Percentiles rank a stretch among this genome's conserved stretches.
These are phyloP conservation scores for Zymoseptoria tritici DNA, from an alignment of 2,329 filamentous ascomycete genomes.

Conservation along the genomic window DNA sequence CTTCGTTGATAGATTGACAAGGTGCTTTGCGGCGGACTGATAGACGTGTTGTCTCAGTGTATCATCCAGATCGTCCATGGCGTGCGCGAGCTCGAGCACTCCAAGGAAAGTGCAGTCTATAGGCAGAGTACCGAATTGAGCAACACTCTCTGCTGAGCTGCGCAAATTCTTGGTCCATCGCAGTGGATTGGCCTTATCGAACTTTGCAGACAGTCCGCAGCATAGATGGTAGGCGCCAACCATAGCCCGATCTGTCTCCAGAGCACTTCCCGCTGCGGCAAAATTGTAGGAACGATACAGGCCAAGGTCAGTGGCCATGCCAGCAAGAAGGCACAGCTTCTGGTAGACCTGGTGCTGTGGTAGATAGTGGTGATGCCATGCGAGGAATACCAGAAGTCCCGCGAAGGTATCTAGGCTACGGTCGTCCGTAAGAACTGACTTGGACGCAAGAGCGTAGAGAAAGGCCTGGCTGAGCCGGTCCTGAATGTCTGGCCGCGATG, in stretches of 20 bases:
- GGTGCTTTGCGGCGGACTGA: slow-evolving; percentile 4
- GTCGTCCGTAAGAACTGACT: slow-evolving; percentile 19
- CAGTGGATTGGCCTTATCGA: slow-evolving; percentile 20
- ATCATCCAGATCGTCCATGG: slow-evolving; percentile 18
- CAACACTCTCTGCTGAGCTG: slow-evolving; percentile 11
- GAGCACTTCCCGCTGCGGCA: slow-evolving; percentile 9
- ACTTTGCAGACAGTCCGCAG: slow-evolving; percentile 15
- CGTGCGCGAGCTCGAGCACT: slow-evolving; percentile 14
- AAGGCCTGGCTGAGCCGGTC: slow-evolving; percentile 20
- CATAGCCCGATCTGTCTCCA: slow-evolving; percentile 19
- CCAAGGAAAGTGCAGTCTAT: slow-evolving; percentile 11
- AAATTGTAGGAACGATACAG: slow-evolving; percentile 11
- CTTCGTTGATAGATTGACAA: slow-evolving; percentile 14
- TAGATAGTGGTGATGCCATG: slow-evolving; percentile 23
- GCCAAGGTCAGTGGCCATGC: slow-evolving; percentile 24
- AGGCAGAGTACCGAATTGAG: slow-evolving; percentile 7
- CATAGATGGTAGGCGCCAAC: slow-evolving; percentile 25
- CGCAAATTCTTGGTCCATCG: slow-evolving; percentile 21
- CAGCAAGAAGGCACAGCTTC: slow-evolving; percentile 20
- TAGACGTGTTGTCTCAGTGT: slow-evolving; percentile 5
- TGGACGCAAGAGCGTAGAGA: slow-evolving; percentile 18
- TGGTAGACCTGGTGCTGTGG: slow-evolving; percentile 20
- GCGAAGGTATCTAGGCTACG: slow-evolving; percentile 20
- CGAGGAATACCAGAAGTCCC: slow-evolving; percentile 20
- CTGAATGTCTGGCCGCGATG: slow-evolving; percentile 15